phyloP scores from a whole-genome alignment of 768 basidiomycete genomes.

The Rhodosporidiobolus odoratus region DNA sequence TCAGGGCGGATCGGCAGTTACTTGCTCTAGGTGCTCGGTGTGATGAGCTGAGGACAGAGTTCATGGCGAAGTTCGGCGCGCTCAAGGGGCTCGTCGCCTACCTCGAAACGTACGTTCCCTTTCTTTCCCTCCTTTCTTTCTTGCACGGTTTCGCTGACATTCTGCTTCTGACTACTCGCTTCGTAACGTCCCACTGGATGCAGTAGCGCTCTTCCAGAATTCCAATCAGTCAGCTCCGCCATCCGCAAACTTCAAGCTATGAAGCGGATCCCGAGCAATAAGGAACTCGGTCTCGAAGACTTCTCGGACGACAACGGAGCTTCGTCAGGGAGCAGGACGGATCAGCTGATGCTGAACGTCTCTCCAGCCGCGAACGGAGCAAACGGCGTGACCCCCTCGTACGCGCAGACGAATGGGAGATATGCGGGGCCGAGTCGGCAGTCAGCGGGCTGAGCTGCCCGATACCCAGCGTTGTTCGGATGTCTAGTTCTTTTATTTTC shows the following conservation, averaged over 20 bases:
- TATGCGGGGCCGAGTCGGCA: too few species aligned
- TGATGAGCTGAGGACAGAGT: background rate
- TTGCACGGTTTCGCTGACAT: background rate
- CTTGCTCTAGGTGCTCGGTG: background rate
- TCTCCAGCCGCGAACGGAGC: too few species aligned
- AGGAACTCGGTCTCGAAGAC: background rate
- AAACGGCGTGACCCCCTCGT: too few species aligned
- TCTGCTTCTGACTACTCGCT: background rate
- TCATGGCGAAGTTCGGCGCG: background rate
- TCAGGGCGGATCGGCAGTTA: too few species aligned
- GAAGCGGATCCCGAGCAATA: background rate
- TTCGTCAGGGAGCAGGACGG: too few species aligned
- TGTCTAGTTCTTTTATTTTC: too few species aligned
- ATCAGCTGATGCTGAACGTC: too few species aligned
- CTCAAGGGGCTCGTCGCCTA: background rate
- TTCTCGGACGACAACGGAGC: background rate
- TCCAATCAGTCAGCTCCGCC: background rate
- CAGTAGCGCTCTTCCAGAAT: conserved; percentile 2
- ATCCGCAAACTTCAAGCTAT: background rate
- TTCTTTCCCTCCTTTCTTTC: background rate
- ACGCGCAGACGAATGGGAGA: too few species aligned
- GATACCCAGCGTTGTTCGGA: too few species aligned
- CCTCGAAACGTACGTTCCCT: conserved; percentile 1
- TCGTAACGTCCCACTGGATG: background rate
- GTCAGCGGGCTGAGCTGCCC: too few species aligned